phyloP scores from a whole-genome alignment of 1,139 yeast genomes.

The Taphrina wiesneri region DNA sequence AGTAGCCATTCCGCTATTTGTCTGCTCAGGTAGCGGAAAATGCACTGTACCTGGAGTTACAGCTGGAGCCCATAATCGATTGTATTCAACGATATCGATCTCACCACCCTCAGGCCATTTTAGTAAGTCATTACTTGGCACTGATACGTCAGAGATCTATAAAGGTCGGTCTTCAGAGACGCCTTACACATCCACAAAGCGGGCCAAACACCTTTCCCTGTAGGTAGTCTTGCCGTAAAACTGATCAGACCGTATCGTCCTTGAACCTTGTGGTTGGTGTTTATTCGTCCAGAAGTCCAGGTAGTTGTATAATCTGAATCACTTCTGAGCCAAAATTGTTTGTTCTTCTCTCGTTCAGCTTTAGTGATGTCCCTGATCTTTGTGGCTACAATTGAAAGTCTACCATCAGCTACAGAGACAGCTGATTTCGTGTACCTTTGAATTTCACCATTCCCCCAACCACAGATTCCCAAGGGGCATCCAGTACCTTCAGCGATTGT shows the following conservation, averaged over 20 bases:
- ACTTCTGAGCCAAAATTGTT: neutral
- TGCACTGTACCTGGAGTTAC: constrained; percentile 3
- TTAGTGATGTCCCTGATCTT: neutral
- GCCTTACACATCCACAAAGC: constrained; percentile 2
- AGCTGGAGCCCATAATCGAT: neutral
- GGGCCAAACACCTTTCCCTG: constrained; percentile 11
- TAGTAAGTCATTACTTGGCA: neutral
- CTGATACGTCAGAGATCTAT: neutral
- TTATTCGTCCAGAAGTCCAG: constrained; percentile 3
- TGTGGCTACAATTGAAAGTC: neutral
- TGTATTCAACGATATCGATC: constrained; percentile 4
- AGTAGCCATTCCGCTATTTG: neutral
- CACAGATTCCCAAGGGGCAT: neutral
- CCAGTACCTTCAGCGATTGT: neutral
- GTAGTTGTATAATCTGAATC: neutral
- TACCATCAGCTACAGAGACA: neutral
- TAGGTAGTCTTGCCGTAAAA: constrained; percentile 4
- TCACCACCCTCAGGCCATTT: neutral
- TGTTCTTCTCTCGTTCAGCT: constrained; percentile 11
- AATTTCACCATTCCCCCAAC: constrained; percentile 13
- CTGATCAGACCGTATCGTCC: constrained; percentile 4
- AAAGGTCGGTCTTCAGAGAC: neutral
- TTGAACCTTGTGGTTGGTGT: neutral
- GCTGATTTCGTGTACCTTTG: neutral
- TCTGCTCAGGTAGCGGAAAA: neutral